phyloP scores from a whole-genome alignment of 2,329 filamentous ascomycete genomes.

The Fusarium caatingaense region DNA sequence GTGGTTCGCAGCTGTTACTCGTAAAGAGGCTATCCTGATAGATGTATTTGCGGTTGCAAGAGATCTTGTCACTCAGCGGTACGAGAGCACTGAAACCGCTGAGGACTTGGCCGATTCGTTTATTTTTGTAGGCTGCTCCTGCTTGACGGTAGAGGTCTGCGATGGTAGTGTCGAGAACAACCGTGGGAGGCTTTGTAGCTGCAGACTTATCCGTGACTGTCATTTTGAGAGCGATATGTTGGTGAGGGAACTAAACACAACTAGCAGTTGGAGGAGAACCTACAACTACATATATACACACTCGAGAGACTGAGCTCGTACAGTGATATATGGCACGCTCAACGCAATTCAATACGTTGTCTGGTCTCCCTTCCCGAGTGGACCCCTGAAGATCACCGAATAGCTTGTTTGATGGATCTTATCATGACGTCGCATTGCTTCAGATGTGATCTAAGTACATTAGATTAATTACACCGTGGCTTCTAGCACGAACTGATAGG shows the following conservation, averaged over 20 bases:
- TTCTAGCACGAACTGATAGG: not conserved
- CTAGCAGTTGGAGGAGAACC: no score
- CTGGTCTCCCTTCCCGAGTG: not conserved
- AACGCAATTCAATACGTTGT: not conserved
- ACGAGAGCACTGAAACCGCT: slow-evolving; percentile 45
- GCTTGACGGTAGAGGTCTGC: slow-evolving; percentile 50
- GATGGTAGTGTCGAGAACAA: slow-evolving; percentile 51
- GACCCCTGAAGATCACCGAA: not conserved
- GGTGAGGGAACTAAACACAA: not conserved
- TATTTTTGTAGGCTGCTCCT: slow-evolving; percentile 34
- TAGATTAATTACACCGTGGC: not conserved
- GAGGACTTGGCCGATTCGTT: slow-evolving; percentile 48
- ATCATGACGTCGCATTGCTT: slow-evolving; percentile 10
- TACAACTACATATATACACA: not conserved
- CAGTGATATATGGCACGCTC: not conserved
- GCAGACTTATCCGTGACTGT: not conserved
- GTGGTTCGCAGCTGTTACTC: slow-evolving; percentile 26
- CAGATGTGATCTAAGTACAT: not conserved
- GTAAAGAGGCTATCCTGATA: slow-evolving; percentile 52
- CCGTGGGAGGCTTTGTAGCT: slow-evolving; percentile 42
- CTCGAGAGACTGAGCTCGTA: not conserved
- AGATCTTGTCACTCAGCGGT: slow-evolving; percentile 45
- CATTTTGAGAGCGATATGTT: not conserved
- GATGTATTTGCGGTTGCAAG: slow-evolving; percentile 52
- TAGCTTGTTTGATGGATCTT: not conserved